Base-by-base conservation (phyloP, 2,329 filamentous ascomycete species). In the Rhytidhysteron rufulum region DNA sequence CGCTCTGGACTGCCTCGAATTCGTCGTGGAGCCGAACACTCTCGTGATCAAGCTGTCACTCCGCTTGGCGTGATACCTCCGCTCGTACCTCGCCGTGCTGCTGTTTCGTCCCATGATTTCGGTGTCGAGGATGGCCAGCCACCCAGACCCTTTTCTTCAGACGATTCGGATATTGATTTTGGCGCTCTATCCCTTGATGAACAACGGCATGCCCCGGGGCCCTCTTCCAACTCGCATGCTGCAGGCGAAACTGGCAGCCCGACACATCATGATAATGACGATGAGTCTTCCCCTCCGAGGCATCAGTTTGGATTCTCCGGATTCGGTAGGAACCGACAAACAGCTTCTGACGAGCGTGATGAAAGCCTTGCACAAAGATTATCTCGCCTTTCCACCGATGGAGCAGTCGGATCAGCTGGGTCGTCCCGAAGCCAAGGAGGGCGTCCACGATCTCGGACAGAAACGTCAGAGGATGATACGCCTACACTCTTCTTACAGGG, bases 11-110 rank as follows among this genome's bases (percentile, higher is more conserved):
- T 38, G 39, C 50, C 53, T 10, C 55, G 53, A 30, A 42, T 66
- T 17, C 49, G 50, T 35, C 57, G 47, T 30, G 62, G 63, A 21
- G 53, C 63, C 3, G 46, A 55, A 39, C 58, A 57, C 27, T 54
- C 51, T n/a, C 49, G 53, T 7, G 54, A 58, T 22, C 54, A 60
- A 40, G 54, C 60, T 24, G 45, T 63, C 21, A 53, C 49, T 17
- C 39, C 37, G 17, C 49, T 58, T 17, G 55, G 53, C 21, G 42
- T 49, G 18, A 54, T 60, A 25, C 55, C 62, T 17, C 24, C 55
- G 6, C 36, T 62, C 19, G 49, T 45, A 17, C 53, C 55, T 27
- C 58, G 57, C 11, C 47, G 50, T 34, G 60, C 50, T 31, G 31
- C 48, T 21, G 37, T 47, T 15, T 40, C 43, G 5, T 51, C 54